Conservation (phyloP, 1,139 yeast species). For the Saccharomyces hybrid region DNA sequence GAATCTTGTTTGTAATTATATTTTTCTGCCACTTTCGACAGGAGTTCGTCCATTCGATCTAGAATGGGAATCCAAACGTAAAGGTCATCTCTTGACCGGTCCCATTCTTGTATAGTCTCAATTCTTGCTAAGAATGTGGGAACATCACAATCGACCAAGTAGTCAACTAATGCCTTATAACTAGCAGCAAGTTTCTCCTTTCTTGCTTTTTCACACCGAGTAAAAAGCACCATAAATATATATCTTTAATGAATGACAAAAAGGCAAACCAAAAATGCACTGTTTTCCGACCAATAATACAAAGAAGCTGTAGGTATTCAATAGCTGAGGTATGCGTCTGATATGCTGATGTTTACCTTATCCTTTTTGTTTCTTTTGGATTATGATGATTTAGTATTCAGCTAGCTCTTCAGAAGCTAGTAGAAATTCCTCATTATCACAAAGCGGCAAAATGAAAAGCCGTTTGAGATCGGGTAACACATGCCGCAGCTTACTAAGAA, state of each 20-base stretch:
- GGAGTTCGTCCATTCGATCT: conserved; percentile 63
- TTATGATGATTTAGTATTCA: background rate
- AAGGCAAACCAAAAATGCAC: background rate
- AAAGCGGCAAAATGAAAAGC: background rate
- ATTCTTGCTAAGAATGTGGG: conserved; percentile 22
- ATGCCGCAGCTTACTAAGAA: background rate
- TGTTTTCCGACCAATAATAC: background rate
- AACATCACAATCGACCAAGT: conserved; percentile 19
- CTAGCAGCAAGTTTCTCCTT: conserved; percentile 26
- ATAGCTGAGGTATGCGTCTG: background rate
- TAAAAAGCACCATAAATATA: conserved; percentile 24
- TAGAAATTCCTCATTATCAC: background rate
- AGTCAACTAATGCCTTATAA: conserved; percentile 31
- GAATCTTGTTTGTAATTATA: conserved; percentile 38
- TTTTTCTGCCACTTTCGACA: conserved; percentile 46
- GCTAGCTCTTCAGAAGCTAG: background rate
- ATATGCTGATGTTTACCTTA: background rate
- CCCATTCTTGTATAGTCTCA: conserved; percentile 40
- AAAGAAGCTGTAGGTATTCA: background rate
- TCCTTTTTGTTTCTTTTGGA: background rate
- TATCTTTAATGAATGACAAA: background rate
- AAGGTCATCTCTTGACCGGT: conserved; percentile 64
- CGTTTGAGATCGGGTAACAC: background rate
- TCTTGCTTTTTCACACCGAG: conserved; percentile 28
- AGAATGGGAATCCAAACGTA: conserved; percentile 71